phyloP scores from a whole-genome alignment of 495 filamentous ascomycete species.

The Penicillium fimorum region DNA sequence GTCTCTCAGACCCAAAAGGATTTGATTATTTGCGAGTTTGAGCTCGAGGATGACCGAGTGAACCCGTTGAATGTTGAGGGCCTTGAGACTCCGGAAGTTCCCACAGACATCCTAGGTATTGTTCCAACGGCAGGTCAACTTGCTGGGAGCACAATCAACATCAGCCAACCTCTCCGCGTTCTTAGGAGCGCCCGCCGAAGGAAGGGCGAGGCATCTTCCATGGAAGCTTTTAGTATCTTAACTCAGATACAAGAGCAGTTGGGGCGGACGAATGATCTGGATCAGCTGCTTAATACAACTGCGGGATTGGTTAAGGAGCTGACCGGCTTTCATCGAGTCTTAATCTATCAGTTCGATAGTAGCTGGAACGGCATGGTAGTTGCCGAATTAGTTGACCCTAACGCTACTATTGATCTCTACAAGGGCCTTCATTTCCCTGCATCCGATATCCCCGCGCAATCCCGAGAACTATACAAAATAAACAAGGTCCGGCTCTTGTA shows the following conservation, averaged over 20 bases:
- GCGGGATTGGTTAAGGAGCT: conserved; percentile 61
- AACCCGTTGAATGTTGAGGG: conserved; percentile 65
- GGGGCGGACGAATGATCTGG: conserved; percentile 30
- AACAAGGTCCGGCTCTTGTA: conserved; percentile 45
- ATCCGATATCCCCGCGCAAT: conserved; percentile 83
- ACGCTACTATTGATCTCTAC: conserved; percentile 80
- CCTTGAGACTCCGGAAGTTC: conserved; percentile 54
- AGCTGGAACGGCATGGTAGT: conserved; percentile 83
- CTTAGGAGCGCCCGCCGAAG: conserved; percentile 74
- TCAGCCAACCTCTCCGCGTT: conserved; percentile 75
- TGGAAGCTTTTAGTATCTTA: conserved; percentile 93
- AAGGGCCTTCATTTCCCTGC: conserved; percentile 90
- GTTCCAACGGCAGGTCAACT: conserved; percentile 71
- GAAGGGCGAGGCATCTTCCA: conserved; percentile 80
- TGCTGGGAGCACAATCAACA: conserved; percentile 62
- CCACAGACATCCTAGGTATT: conserved; percentile 71
- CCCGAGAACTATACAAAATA: conserved; percentile 74
- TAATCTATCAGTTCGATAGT: conserved; percentile 92
- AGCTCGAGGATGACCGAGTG: conserved; percentile 75
- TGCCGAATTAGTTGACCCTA: conserved; percentile 78
- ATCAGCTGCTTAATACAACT: conserved; percentile 56
- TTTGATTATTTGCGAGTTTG: conserved; percentile 87
- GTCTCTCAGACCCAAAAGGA: conserved; percentile 62
- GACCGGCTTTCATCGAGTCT: conserved; percentile 88
- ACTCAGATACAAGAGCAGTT: conserved; percentile 61